phyloP scores from a whole-genome alignment of 441 rosid species.

The Gossypium gossypioides region DNA sequence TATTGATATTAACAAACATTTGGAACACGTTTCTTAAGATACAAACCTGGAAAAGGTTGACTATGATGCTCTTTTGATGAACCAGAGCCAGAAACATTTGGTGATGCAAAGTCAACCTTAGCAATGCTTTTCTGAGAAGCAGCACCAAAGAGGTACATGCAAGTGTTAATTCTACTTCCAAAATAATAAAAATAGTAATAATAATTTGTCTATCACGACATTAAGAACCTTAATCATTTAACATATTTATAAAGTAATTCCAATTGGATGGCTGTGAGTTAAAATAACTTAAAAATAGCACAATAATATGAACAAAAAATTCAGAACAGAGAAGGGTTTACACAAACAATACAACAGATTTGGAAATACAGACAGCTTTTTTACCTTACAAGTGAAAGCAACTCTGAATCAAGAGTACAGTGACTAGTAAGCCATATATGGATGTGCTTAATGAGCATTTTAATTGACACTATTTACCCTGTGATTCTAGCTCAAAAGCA shows the following conservation, averaged over 20 bases:
- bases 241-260: neutral
- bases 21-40: constrained; percentile 2
- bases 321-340: neutral
- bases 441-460: neutral
- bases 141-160: constrained; percentile 3
- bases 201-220: neutral
- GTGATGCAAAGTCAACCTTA: constrained; percentile 34
- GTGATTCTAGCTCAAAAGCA: constrained; percentile 3
- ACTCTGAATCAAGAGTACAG: constrained; percentile 3
- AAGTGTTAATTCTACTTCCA: neutral
- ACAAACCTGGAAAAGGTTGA: constrained; percentile 55
- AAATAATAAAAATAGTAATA: neutral
- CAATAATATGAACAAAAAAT: neutral
- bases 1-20: neutral
- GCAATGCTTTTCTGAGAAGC: constrained; percentile 30
- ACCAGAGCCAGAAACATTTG: constrained; percentile 38
- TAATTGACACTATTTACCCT: neutral
- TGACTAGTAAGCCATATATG: neutral
- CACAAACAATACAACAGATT: constrained; percentile 3
- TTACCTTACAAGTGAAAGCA: constrained; percentile 3
- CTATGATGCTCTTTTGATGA: constrained; percentile 45
- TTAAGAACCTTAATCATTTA: neutral
- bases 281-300: neutral
- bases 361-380: neutral
- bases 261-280: neutral